Evolutionary conservation across 768 basidiomycete genomes (phyloP), one percentile per base, ranked within the genome.

Genomic region (Macrolepiota albuminosa): DNA sequence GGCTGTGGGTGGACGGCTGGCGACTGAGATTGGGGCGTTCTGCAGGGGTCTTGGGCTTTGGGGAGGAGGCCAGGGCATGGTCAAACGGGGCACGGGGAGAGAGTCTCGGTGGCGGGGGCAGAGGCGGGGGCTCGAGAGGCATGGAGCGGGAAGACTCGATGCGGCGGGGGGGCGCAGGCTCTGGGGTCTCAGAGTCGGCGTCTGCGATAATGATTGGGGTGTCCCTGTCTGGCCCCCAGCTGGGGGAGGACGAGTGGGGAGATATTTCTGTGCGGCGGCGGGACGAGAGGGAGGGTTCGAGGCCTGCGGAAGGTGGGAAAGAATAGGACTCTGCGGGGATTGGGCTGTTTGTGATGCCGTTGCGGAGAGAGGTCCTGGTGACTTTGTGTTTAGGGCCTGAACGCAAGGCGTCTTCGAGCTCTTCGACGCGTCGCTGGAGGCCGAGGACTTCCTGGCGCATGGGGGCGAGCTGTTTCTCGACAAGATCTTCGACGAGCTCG

Each of bases 391-490:
- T 66, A 46, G 67, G 61, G 57, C 64, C 61, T 7, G 64, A 65
- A 16, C 75, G 73, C 18, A 81, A 65, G 1, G 77, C 76, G 14
- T 76, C 83, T 68, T 90, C 89, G 47, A 92, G 74, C 64, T 91
- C 89, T 52, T 87, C 86, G 49, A 92, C 80, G 37, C 86, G 77
- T 34, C 84, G 76, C 56, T 81, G 79, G 59, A 93, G 72, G n/a
- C 76, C 74, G 16, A 69, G 68, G 59, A 91, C 77, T 72, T 92
- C 90, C 26, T 81, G 78, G 46, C 78, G 80, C 75, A 90, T 77
- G n/a, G 72, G 75, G 7, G 77, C 77, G 11, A 87, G 70, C 61
- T 81, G 79, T 65, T 80, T 81, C 67, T 90, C 88, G 47, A 90
- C 87, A 40, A 84, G 69, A 54, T 70, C 73, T 61, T 84, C 84